Evolutionary conservation across 805 yeast species (phyloP), one percentile per base, ranked within the genome.

Genomic region (Grigorovia yakushimaensis): DNA sequence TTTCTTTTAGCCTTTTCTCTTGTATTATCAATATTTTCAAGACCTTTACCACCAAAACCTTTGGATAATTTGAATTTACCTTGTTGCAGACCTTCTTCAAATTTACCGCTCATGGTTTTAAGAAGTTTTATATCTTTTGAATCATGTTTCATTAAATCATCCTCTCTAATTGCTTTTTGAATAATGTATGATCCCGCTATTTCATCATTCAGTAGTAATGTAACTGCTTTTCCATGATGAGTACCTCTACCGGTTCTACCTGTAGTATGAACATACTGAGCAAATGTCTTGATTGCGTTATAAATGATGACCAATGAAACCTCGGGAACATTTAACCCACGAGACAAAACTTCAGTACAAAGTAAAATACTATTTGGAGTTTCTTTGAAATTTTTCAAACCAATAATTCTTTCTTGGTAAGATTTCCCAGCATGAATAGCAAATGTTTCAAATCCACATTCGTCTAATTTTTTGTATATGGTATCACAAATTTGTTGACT

Each of bases 211-310:
- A 80, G 69, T 4, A 93, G 69, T 53, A 91, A 77, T 0, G 97
- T 84, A 4, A 88, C 70, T n/a, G 84, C 83, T 1, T 70, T 70
- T 2, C 98, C 98, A 3, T 66, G 68, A 35, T 74, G 73, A 0
- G 93, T 93, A 1, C 97, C 98, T 50, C 98, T 73, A 0, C 97
- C 98, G 0, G 98, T 93, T 49, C 98, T 72, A 0, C 98, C 98
- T 1, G 89, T 95, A 8, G 98, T 75, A 66, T 93, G 98, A 11
- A 93, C 91, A 59, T 93, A 93, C 62, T 93, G 98, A 52, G 95
- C 98, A 73, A 88, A 74, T 50, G 89, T 95, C 52, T 75, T 85
- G 0, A 96, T 95, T 0, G 87, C 75, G 54, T 84, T 88, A 57
- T 75, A 85, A 67, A 93, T 85, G 6, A 93, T 70, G 2, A 93